Evolutionary conservation across 345 rosid species (phyloP).

Genomic region (Camelina neglecta): DNA sequence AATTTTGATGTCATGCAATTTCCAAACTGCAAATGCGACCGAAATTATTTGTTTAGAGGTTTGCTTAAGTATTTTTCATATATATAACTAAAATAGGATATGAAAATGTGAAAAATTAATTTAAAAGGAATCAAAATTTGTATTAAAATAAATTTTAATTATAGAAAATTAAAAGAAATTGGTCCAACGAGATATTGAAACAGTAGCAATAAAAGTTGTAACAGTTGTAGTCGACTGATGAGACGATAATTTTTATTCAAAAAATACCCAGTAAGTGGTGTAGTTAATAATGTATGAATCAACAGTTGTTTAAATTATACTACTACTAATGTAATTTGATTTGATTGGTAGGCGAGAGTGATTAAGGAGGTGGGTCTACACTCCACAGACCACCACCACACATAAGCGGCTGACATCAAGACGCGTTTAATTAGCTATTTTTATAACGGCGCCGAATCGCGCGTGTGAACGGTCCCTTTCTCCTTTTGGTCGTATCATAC

Average conservation of each 20-base stretch:
- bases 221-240: not conserved
- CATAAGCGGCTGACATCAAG: slow-evolving; percentile 6
- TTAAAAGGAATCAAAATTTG: too few relatives aligned
- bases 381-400: not conserved
- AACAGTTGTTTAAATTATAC: not conserved
- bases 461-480: not conserved
- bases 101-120: too few relatives aligned
- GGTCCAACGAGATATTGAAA: slow-evolving; percentile 9
- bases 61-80: too few relatives aligned
- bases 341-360: not conserved
- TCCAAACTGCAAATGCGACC: too few relatives aligned
- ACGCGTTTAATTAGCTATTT: slow-evolving; percentile 9
- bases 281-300: not conserved
- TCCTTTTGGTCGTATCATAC: not conserved
- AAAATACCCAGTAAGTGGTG: not conserved
- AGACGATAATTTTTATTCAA: not conserved
- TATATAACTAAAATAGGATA: too few relatives aligned
- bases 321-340: too few relatives aligned
- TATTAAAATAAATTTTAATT: too few relatives aligned
- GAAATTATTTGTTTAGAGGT: too few relatives aligned
- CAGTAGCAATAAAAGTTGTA: not conserved
- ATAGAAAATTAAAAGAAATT: not conserved
- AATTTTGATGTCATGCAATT: too few relatives aligned
- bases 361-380: not conserved
- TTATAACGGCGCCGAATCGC: not conserved